phyloP scores from a whole-genome alignment of 257 asterid species.

The Nyctanthes arbortristis region DNA sequence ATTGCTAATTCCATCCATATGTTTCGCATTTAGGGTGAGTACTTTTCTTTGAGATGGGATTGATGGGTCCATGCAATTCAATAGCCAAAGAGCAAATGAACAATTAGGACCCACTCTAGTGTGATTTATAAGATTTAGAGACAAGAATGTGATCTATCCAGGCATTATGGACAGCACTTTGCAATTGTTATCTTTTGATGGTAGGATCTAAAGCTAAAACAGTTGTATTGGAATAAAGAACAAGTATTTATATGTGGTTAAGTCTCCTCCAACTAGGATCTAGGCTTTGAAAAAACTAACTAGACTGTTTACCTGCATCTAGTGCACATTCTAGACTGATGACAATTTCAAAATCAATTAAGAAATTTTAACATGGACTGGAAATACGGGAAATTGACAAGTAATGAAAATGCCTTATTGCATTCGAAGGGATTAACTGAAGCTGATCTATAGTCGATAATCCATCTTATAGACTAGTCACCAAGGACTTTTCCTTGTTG shows the following conservation, averaged over 20 bases:
- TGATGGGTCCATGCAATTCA: slow-evolving; percentile 6
- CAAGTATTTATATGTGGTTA: neutral
- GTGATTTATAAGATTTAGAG: neutral
- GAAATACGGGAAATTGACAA: neutral
- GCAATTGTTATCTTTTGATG: neutral
- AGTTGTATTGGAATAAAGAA: neutral
- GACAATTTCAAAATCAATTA: neutral
- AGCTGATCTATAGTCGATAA: neutral
- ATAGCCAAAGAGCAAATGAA: neutral
- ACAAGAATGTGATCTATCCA: neutral
- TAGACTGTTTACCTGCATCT: neutral
- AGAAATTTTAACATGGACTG: neutral
- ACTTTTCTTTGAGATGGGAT: slow-evolving; percentile 1
- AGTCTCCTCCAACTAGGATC: neutral
- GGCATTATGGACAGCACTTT: neutral
- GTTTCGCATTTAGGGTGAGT: neutral
- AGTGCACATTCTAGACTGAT: neutral
- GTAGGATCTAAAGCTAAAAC: neutral
- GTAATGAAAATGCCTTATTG: neutral
- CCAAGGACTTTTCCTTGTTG: neutral
- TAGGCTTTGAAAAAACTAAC: neutral
- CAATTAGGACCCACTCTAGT: neutral
- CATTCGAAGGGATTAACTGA: neutral
- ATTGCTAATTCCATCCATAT: too few relatives aligned
- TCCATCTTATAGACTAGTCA: neutral